Base-by-base conservation (phyloP, 2,329 filamentous ascomycete species). In the Sclerotinia spermophila region DNA sequence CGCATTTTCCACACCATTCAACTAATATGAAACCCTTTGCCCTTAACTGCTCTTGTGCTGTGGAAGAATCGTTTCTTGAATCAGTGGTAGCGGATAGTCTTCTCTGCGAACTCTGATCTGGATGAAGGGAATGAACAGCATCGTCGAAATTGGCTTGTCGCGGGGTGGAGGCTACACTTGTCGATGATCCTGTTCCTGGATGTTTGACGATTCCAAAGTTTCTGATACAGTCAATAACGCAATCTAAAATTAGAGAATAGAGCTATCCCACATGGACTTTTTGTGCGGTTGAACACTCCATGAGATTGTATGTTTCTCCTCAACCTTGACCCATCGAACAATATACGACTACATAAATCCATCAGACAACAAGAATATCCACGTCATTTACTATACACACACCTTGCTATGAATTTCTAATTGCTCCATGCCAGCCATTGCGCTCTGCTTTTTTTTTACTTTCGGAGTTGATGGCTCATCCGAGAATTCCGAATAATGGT, bases 171-270 rank as follows among this genome's bases (percentile, higher is more conserved):
- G 67, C 70, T 73, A 67, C 76, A 68, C 72, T 75, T 71, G 65
- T 61, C 67, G 69, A 72, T 2, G 96, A 35, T 21, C 59, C 68
- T 69, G 68, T 90, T 75, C 94, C 94, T 2, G 96, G 95, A 80
- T 98, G 96, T 81, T 97, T 98, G 82, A 99, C 96, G 78, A 99
- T 92, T 79, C 94, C 96, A 80, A 99, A 97, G 83, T 98, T 97
- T 81, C 89, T 91, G 78, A 40, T 69, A 62, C 7, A 62, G 56
- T 79, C 64, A 79, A 74, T 67, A 67, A 61, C 33, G 15, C 56
- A 10, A 33, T 30, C n/a, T 59, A 13, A 21, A 35, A 40, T 10
- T n/a, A 38, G 55, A 68, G 58, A 60, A 42, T 64, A 40, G 60
- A n/a, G 30, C 35, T 66, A 45, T 71, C 76, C 83, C 77, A 91